A percentile compares a stretch with the other conserved stretches of the same genome.
Evolutionary conservation across 1,284 basidiomycete genomes (phyloP).

Genomic region (Caloboletus firmus): DNA sequence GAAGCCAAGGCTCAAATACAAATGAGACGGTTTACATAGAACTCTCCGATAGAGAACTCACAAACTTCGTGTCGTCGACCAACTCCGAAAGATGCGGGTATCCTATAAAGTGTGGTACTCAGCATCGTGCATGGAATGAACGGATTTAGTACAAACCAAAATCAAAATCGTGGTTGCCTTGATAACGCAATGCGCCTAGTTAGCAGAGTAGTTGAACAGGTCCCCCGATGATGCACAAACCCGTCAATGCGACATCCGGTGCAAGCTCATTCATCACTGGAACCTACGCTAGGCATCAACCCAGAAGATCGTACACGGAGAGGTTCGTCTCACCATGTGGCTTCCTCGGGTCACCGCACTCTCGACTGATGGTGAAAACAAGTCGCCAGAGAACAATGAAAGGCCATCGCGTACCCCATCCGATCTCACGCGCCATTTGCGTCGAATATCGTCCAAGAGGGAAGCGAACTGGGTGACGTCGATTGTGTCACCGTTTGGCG

Average conservation of each 20-base stretch:
- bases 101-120: conserved; percentile 44
- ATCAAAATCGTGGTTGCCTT: conserved; percentile 68
- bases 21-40: conserved; percentile 1
- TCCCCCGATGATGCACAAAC: conserved; percentile 35
- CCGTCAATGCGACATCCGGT: conserved; percentile 68
- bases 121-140: conserved; percentile 4
- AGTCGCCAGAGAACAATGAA: conserved; percentile 85
- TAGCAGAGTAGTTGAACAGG: background rate
- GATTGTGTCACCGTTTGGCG: conserved; percentile 55
- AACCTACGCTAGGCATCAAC: conserved; percentile 46
- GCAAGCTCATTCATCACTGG: conserved; percentile 76
- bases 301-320: background rate
- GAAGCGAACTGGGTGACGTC: conserved; percentile 76
- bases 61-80: conserved; percentile 58
- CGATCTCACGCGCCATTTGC: conserved; percentile 47
- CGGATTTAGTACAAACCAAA: conserved; percentile 37
- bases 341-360: conserved; percentile 87
- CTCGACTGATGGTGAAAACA: conserved; percentile 85
- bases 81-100: conserved; percentile 80
- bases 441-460: conserved; percentile 58
- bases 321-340: conserved; percentile 69
- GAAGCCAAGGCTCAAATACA: conserved; percentile 50
- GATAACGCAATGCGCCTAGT: background rate
- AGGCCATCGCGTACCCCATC: conserved; percentile 70
- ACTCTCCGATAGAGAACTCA: conserved; percentile 39